A percentile compares a stretch with the other conserved stretches of the same genome.
These are phyloP conservation scores for Pseudogymnoascus sp. DNA, from an alignment of 2,329 filamentous ascomycete species.

Conservation along the genomic window DNA sequence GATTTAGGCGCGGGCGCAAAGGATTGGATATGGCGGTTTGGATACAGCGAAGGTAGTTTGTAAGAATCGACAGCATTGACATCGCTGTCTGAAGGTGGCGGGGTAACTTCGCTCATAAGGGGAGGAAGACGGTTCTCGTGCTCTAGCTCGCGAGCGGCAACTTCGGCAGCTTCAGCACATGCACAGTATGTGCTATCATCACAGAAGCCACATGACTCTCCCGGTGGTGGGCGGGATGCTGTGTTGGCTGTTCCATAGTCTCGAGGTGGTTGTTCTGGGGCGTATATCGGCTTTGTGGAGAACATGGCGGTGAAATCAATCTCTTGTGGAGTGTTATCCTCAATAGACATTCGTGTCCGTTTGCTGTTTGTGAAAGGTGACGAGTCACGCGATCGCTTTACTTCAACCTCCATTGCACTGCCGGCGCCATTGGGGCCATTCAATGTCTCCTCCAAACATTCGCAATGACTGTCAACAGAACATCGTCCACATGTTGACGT, in stretches of 20 bases:
- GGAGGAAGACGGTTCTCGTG: conserved; percentile 33
- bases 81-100: conserved; percentile 33
- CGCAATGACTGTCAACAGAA: conserved; percentile 53
- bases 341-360: conserved; percentile 43
- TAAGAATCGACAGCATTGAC: conserved; percentile 47
- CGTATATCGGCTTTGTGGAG: conserved; percentile 33
- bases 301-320: conserved; percentile 68
- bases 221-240: conserved; percentile 36
- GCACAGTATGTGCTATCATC: conserved; percentile 75
- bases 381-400: conserved; percentile 21
- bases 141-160: conserved; percentile 27
- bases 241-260: conserved; percentile 17
- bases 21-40: conserved; percentile 21
- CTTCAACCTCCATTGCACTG: conserved; percentile 15
- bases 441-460: conserved; percentile 45
- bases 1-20: conserved; percentile 20
- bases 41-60: conserved; percentile 46
- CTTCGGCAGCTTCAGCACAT: conserved; percentile 56
- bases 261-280: conserved; percentile 19
- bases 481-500: conserved; percentile 59
- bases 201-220: conserved; percentile 75
- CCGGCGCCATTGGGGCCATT: conserved; percentile 22
- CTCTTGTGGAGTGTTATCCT: conserved; percentile 46
- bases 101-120: conserved; percentile 37
- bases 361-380: conserved; percentile 36